Evolutionary conservation across 169 alveolate genomes (phyloP), one percentile per base, ranked within the genome.

Genomic region (Cryptosporidium sp.): DNA sequence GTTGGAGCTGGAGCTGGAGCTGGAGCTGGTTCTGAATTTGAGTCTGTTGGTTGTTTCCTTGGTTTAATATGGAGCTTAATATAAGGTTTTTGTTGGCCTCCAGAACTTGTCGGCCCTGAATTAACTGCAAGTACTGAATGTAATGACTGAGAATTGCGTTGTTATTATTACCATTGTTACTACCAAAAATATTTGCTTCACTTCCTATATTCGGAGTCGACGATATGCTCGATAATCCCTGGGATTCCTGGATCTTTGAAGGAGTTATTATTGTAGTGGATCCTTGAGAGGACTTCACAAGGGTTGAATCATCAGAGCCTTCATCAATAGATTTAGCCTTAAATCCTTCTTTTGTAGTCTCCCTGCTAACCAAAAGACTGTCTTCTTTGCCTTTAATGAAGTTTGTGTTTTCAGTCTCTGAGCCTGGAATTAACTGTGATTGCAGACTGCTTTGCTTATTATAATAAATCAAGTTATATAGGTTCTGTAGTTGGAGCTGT

Each of bases 241-340:
- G 80, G 35, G 89, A 59, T 45, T 62, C 80, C 23, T 31, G 35
- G 41, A 41, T 18, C 52, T 55, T 58, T 3, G 51, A 23, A 5
- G 71, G 68, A 37, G 89, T 41, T 10, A 62, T 45, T 29, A 62
- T 62, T 31, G 26, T 37, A 21, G 89, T 80, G 18, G 89, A 80
- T 5, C 68, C 89, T 39, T 62, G 89, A 55, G 89, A 80, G 23
- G 89, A 80, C 33, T 80, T 65, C 6, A 80, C 59, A 23, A 80
- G 16, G n/a, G 73, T 80, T 2, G 80, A 50, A 10, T 50, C 69
- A 23, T 71, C 74, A n/a, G 89, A 80, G 16, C 29, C 26, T 67
- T 39, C 51, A 33, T 67, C 51, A 14, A 37, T 37, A 9, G 73
- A 67, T 9, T 33, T 10, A 10, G 73, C 31, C 21, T 26, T 26